Base-by-base conservation (phyloP, 441 rosid species). In the Erodium texanum region DNA sequence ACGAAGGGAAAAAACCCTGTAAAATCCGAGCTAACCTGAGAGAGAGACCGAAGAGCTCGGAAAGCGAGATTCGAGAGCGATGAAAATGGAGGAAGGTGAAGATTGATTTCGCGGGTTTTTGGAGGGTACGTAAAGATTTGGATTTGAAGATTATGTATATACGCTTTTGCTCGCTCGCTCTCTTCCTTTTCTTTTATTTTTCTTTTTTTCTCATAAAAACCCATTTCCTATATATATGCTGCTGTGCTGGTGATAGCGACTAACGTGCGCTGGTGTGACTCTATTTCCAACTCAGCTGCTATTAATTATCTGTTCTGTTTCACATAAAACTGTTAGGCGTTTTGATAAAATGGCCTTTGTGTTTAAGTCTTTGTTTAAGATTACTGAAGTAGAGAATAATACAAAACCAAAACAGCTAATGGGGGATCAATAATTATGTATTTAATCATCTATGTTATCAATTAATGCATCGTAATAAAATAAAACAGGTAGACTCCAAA, bases 101-200 rank as follows among this genome's bases (percentile, higher is more conserved):
- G 8, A 62, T 16, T 3, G 29, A 62, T 66, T 71, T 74, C 71
- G 73, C 76, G 75, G 78, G 22, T 19, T 67, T 59, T 34, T 48
- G 52, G 52, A 50, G 24, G 24, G 61, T 16, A 27, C 19, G 18
- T 29, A 52, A 23, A 66, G 48, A 66, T 61, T 43, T 29, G 41
- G 66, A 36, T 59, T 59, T 24, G 64, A 59, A 59, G 64, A 59
- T 59, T 59, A 59, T 45, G 16, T 45, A 14, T 45, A 45, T 59
- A 59, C 23, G 43, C 43, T 36, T 15, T 14, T 18, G 20, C 61
- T 7, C 61, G 10, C 61, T 8, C 32, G 0, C 15, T 59, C 4
- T 0, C 24, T 48, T 10, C 62, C 18, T 24, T 19, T 22, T 11
- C 2, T 7, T 22, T 18, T 3, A 0, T 22, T 23, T 18, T 65